Evolutionary conservation across 2,329 filamentous ascomycete genomes (phyloP).

Genomic region (Curvularia hawaiiensis): DNA sequence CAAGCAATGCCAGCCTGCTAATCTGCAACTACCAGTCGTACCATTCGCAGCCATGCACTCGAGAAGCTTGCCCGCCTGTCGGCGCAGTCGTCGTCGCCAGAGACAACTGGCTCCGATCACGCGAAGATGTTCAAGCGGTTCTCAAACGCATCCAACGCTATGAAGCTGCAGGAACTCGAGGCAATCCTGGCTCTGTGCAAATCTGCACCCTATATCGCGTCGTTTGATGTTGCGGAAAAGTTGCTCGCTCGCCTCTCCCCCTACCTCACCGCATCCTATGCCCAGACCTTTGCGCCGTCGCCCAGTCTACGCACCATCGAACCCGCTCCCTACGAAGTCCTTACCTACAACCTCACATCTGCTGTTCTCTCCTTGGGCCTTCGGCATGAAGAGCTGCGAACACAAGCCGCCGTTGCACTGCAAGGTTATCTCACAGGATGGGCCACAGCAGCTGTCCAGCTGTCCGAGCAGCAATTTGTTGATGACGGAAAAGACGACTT

Average conservation of each 20-base stretch:
- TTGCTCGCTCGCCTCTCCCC: constrained; percentile 79
- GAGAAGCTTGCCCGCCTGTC: constrained; percentile 57
- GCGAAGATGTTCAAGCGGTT: constrained; percentile 51
- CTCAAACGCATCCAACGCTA: constrained; percentile 19
- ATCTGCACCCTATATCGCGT: constrained; percentile 77
- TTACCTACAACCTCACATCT: constrained; percentile 77
- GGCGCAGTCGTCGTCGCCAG: constrained; percentile 42
- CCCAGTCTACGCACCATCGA: constrained; percentile 83
- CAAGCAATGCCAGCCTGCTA: background rate
- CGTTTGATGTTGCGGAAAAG: constrained; percentile 73
- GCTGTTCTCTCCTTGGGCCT: constrained; percentile 82
- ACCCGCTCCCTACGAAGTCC: constrained; percentile 84
- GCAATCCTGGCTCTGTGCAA: constrained; percentile 90
- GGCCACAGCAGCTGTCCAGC: constrained; percentile 62
- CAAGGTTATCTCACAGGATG: constrained; percentile 76
- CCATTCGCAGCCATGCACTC: constrained; percentile 55
- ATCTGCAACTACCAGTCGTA: constrained; percentile 28
- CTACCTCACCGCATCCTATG: constrained; percentile 84
- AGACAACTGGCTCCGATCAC: constrained; percentile 45
- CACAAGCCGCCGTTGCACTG: constrained; percentile 69
- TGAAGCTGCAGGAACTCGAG: constrained; percentile 87
- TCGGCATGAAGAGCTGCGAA: constrained; percentile 71
- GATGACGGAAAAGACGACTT: constrained; percentile 60
- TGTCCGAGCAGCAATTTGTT: constrained; percentile 60
- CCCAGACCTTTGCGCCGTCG: constrained; percentile 77